Base-by-base conservation (phyloP, 805 yeast genomes). In the Candida jianshihensis region DNA sequence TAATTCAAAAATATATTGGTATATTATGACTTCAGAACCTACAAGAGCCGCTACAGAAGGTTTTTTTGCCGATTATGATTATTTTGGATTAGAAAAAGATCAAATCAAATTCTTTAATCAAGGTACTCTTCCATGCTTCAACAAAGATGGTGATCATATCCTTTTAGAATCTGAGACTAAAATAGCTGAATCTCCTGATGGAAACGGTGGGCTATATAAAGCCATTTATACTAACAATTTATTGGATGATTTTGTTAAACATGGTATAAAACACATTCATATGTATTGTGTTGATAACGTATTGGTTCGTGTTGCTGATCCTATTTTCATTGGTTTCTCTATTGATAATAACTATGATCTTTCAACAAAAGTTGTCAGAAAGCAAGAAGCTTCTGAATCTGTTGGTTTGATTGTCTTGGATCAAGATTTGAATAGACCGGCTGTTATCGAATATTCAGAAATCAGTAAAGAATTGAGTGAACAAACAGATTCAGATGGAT, bases 261-360 rank as follows among this genome's bases (percentile, higher is more conserved):
- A 77, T 38, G 88, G 87, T 6, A 75, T 90, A 44, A 76, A 85
- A 59, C 97, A 92, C 56, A 71, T 92, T 42, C 97, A 92, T 62
- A 86, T 89, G 84, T 92, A 88, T 64, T 90, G 97, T 63, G 97
- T 92, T 33, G 99, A 92, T 62, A 92, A 92, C 60, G 81, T 84
- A 21, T 68, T 92, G 34, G 97, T 89, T 25, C 81, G 79, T 57
- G 86, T 90, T 36, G 97, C 96, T 2, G 98, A 92, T 57, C 98
- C 98, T 3, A 68, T 77, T 1, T 68, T 68, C 39, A 63, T 92
- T 42, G 98, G 98, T 0, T 90, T 81, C 63, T 79, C 97, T 11
- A 77, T 81, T 20, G 61, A 62, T 26, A 75, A 79, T 35, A 51
- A 70, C 4, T 84, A 78, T 39, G 76, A 84, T 24, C 70, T 92